Base-by-base conservation (phyloP, 257 asterid genomes). In the Primulina tabacum region DNA sequence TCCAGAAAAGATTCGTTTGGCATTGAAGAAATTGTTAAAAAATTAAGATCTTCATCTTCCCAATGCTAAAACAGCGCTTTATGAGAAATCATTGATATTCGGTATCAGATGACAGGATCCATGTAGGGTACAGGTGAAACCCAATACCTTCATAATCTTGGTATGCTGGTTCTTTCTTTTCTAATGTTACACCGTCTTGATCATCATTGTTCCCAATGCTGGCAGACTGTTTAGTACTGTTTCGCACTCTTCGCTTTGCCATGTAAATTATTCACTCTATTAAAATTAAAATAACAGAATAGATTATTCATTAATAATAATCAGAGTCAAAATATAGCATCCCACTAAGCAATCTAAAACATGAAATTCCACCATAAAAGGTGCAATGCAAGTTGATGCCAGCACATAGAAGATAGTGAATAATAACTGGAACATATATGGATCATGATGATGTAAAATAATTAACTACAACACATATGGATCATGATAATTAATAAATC, bases 121-220 rank as follows among this genome's bases (percentile, higher is more conserved):
- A 20, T 43, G 30, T 47, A 50, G 18, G 26, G 68, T 30, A 60
- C 20, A 60, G 40, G 64, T 28, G 67, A 67, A 28, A 12, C 28
- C 7, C 56, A 47, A 47, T 43, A 81, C 88, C 83, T 79, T 84
- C 84, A 33, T 65, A 26, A 56, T 73, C 81, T 30, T 76, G 55
- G 78, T 76, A 76, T 55, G 69, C 26, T 38, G 72, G 75, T 30
- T 78, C 78, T 26, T 72, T 59, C 58, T 65, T 69, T n/a, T 47
- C 8, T 47, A 16, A 47, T 47, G 56, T 47, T 4, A 47, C 5
- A 14, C 20, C 56, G 2, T 47, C 20, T 16, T 5, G 20, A 47
- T 4, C 56, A 47, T 1, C 56, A 14, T 47, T 14, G 20, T 47
- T 14, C 20, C 7, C 20, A 5, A 4, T 16, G 56, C 55, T 47